These are phyloP conservation scores for Nasturtium officinale DNA, from an alignment of 345 rosid species.

Conservation along the genomic window DNA sequence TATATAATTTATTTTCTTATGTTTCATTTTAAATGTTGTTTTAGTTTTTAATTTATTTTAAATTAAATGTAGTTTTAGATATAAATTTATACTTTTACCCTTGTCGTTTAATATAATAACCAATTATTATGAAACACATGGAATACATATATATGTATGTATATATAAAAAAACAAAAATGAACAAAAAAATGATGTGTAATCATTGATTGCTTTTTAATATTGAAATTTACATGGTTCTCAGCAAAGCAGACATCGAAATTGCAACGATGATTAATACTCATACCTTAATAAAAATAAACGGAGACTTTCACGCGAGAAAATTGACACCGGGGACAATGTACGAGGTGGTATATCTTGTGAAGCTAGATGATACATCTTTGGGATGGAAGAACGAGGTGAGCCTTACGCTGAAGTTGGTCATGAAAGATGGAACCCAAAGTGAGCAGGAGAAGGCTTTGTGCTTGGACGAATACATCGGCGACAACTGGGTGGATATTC, in stretches of 20 bases:
- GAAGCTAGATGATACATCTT: neutral
- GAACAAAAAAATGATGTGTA: neutral
- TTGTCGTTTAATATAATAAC: no score
- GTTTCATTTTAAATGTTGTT: no score
- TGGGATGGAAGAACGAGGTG: neutral
- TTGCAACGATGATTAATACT: neutral
- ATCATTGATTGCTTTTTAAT: neutral
- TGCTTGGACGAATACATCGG: slow-evolving; percentile 3
- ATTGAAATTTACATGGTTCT: neutral
- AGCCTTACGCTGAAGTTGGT: neutral
- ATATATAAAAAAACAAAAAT: no score
- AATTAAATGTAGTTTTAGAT: no score
- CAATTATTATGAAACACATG: no score
- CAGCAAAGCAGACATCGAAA: neutral
- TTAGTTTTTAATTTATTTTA: no score
- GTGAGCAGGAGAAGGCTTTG: neutral
- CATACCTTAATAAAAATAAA: neutral
- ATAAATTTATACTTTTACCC: no score
- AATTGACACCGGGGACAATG: neutral
- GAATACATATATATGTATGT: no score
- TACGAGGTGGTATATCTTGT: slow-evolving; percentile 2
- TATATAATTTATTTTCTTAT: no score
- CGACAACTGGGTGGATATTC: neutral
- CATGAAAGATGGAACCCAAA: neutral
- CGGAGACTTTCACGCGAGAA: neutral